Percentiles rank a stretch among this genome's conserved stretches.
Evolutionary conservation across 2,329 filamentous ascomycete genomes (phyloP).

Genomic region (Apiospora hydei): DNA sequence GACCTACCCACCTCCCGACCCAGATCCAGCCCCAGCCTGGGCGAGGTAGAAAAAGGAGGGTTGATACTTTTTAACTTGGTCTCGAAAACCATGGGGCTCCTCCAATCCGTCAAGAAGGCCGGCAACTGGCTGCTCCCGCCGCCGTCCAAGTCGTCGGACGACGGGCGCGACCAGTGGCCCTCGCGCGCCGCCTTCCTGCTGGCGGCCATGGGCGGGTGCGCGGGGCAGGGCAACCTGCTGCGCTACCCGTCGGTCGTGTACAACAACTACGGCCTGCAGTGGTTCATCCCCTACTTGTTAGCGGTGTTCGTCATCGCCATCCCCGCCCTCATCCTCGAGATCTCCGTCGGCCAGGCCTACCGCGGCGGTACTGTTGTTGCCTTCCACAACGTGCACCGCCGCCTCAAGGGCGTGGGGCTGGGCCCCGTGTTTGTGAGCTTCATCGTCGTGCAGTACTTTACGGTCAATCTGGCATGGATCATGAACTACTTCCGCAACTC

Average conservation of each 20-base stretch:
- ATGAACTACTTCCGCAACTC: slow-evolving; percentile 65
- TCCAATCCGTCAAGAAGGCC: slow-evolving; percentile 35
- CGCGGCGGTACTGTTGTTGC: slow-evolving; percentile 62
- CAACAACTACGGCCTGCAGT: slow-evolving; percentile 67
- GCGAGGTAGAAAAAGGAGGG: background rate
- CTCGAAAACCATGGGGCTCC: background rate
- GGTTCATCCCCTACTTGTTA: slow-evolving; percentile 66
- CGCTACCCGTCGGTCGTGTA: slow-evolving; percentile 65
- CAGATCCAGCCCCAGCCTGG: background rate
- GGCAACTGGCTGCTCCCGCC: slow-evolving; percentile 45
- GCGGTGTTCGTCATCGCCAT: slow-evolving; percentile 64
- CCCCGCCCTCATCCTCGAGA: slow-evolving; percentile 62
- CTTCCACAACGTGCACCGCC: slow-evolving; percentile 59
- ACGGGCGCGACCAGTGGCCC: slow-evolving; percentile 61
- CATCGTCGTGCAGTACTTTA: slow-evolving; percentile 64
- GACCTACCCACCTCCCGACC: background rate
- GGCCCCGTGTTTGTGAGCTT: slow-evolving; percentile 60
- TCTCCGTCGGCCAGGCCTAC: slow-evolving; percentile 74
- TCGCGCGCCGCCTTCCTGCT: slow-evolving; percentile 62
- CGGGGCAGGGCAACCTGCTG: slow-evolving; percentile 64
- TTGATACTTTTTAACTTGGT: background rate
- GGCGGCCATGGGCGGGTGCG: slow-evolving; percentile 65
- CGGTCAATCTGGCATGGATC: slow-evolving; percentile 64
- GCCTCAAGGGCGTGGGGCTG: slow-evolving; percentile 61
- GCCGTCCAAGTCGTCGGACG: slow-evolving; percentile 45